Conservation (phyloP, 805 yeast genomes). For the Saturnispora diversa region DNA sequence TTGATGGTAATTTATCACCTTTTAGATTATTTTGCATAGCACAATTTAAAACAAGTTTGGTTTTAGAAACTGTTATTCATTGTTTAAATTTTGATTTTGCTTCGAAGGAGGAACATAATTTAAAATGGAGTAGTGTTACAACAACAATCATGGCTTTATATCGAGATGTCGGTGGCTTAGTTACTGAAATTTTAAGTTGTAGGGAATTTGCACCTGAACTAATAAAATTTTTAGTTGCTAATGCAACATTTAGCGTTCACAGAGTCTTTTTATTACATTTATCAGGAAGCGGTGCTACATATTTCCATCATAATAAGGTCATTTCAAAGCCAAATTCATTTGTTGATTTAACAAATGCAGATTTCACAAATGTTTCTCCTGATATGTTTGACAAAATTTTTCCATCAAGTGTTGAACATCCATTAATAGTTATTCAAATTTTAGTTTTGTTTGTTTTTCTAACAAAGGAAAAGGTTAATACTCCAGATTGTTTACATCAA, state of each 20-base stretch:
- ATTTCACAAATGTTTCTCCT: constrained; percentile 6
- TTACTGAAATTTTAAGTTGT: constrained; percentile 13
- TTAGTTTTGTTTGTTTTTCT: constrained; percentile 11
- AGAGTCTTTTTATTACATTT: constrained; percentile 12
- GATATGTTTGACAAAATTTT: no score
- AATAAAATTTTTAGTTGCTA: constrained; percentile 73
- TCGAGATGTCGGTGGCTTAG: constrained; percentile 10
- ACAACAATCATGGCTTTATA: constrained; percentile 13
- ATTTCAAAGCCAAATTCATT: constrained; percentile 10
- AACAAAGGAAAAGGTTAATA: constrained; percentile 9
- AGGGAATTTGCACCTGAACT: constrained; percentile 45
- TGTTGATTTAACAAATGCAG: constrained; percentile 8
- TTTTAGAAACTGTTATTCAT: constrained; percentile 15
- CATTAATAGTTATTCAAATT: constrained; percentile 8
- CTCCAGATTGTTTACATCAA: not conserved
- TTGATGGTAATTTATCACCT: constrained; percentile 16
- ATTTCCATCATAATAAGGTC: constrained; percentile 13
- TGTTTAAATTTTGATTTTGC: constrained; percentile 14
- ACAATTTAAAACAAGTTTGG: constrained; percentile 15
- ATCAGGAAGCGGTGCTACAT: constrained; percentile 10
- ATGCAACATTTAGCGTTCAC: constrained; percentile 60
- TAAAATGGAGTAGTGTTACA: constrained; percentile 11
- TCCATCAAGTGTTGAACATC: constrained; percentile 6
- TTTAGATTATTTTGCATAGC: constrained; percentile 13
- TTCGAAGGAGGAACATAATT: constrained; percentile 8